Conservation (phyloP, 495 filamentous ascomycete species). For the Lasiosphaeriaceae sp. region DNA sequence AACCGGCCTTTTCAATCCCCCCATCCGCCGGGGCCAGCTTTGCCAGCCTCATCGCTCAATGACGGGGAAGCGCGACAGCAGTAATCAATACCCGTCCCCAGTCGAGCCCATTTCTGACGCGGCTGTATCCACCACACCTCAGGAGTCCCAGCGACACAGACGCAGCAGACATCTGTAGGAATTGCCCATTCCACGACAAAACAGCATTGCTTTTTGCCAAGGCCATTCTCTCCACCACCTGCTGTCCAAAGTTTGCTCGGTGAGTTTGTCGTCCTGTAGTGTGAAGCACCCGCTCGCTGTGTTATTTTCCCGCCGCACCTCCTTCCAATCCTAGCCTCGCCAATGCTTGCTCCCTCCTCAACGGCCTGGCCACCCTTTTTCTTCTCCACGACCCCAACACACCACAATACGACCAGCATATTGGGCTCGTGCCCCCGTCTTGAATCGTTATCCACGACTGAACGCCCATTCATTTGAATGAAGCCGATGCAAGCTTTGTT, state of each 20-base stretch:
- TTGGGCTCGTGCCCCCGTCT: background rate
- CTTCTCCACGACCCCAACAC: background rate
- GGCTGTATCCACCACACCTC: background rate
- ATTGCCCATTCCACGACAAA: background rate
- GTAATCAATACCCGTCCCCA: background rate
- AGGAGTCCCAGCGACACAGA: background rate
- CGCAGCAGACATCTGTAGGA: background rate
- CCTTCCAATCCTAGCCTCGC: background rate
- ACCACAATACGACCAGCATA: background rate
- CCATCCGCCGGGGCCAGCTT: background rate
- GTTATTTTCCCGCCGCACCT: background rate
- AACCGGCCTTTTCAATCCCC: background rate
- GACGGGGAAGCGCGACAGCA: background rate
- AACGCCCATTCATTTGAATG: background rate
- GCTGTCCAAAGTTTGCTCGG: too few relatives aligned
- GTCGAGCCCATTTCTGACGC: conserved; percentile 1
- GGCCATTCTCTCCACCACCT: too few relatives aligned
- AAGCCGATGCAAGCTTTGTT: conserved; percentile 1
- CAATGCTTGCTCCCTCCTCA: background rate
- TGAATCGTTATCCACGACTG: background rate
- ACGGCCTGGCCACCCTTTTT: background rate
- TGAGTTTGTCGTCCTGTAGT: too few relatives aligned
- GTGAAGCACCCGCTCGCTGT: too few relatives aligned
- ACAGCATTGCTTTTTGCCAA: too few relatives aligned
- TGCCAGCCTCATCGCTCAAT: background rate